phyloP scores from a whole-genome alignment of 2,329 filamentous ascomycete species.

The Aspergillus thermomutatus region DNA sequence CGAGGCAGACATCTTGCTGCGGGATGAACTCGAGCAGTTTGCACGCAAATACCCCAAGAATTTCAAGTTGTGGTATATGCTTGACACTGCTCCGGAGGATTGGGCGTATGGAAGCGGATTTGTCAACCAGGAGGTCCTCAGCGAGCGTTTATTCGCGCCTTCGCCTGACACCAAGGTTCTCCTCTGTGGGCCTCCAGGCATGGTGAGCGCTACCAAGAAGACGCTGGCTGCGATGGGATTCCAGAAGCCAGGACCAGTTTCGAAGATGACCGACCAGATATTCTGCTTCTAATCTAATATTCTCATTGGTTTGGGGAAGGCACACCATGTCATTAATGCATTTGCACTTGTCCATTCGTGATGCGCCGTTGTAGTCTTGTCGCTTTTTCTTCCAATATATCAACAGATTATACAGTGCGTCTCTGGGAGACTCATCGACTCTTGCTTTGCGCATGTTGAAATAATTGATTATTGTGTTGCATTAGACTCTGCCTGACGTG shows the following conservation, averaged over 20 bases:
- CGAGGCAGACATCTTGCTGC: constrained; percentile 58
- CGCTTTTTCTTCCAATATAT: too few species aligned
- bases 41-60: constrained; percentile 51
- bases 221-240: constrained; percentile 50
- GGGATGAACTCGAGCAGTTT: constrained; percentile 54
- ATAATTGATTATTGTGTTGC: too few species aligned
- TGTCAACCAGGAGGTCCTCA: constrained; percentile 51
- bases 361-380: too few species aligned
- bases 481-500: too few species aligned
- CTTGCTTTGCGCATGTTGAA: too few species aligned
- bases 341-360: neutral
- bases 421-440: too few species aligned
- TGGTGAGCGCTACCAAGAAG: constrained; percentile 58
- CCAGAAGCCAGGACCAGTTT: constrained; percentile 46
- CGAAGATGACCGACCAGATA: constrained; percentile 54
- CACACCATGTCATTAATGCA: too few species aligned
- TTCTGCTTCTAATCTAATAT: constrained; percentile 47
- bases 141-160: constrained; percentile 48
- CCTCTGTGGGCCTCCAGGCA: constrained; percentile 59
- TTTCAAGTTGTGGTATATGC: constrained; percentile 55
- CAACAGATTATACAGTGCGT: too few species aligned
- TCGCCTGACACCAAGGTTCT: constrained; percentile 50
- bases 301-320: too few species aligned
- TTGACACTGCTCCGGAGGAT: constrained; percentile 45
- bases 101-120: constrained; percentile 52